Evolutionary conservation across 148 eudicot species (phyloP).

Genomic region (Chenopodium suecicum): DNA sequence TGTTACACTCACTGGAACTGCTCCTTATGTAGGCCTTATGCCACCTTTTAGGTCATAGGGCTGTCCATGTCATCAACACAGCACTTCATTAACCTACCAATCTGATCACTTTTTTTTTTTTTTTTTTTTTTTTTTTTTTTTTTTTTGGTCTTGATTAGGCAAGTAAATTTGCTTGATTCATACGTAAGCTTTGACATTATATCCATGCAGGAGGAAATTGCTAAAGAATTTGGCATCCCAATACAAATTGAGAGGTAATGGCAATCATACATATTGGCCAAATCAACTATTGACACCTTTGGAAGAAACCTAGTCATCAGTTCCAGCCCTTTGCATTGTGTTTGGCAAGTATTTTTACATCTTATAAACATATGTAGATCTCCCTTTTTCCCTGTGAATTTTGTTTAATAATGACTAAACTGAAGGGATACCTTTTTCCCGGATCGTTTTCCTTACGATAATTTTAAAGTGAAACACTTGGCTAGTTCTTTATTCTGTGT

Average conservation of each 20-base stretch:
- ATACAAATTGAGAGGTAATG: constrained; percentile 80
- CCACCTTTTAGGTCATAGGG: background rate
- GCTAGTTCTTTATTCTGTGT: background rate
- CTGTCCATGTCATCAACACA: background rate
- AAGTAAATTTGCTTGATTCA: background rate
- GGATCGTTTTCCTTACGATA: background rate
- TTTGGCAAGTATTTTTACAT: background rate
- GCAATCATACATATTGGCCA: constrained; percentile 89
- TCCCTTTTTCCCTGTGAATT: background rate
- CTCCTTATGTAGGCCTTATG: background rate
- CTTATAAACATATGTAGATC: background rate
- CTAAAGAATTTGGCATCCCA: constrained; percentile 84
- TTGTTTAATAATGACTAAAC: background rate
- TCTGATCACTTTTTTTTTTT: background rate
- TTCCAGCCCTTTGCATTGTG: background rate
- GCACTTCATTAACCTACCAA: background rate
- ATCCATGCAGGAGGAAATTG: constrained; percentile 73
- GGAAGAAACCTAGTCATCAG: constrained; percentile 56
- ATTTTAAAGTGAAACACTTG: background rate
- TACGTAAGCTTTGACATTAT: background rate
- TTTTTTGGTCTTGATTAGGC: too few species aligned
- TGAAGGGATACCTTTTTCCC: background rate
- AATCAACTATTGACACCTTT: constrained; percentile 69
- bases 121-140: too few species aligned
- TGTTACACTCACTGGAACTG: background rate